Evolutionary conservation across 306 rosid genomes (phyloP).

Genomic region (Citrullus amarus): DNA sequence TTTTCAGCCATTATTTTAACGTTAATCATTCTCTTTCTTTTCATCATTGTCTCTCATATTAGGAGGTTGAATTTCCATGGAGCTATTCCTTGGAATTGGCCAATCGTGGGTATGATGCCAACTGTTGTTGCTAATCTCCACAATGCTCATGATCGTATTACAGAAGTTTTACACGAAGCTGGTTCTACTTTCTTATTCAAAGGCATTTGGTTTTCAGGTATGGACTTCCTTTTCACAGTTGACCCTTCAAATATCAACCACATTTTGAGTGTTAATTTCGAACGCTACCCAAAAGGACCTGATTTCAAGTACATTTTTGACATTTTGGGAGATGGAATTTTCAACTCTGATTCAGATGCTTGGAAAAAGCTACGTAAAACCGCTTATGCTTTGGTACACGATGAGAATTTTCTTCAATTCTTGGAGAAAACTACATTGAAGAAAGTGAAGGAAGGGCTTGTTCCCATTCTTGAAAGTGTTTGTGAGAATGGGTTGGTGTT

Average conservation of each 20-base stretch:
- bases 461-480: slow-evolving; percentile 22
- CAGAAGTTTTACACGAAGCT: background rate
- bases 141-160: slow-evolving; percentile 4
- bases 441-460: slow-evolving; percentile 12
- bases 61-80: too few relatives aligned
- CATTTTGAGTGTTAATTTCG: slow-evolving; percentile 15
- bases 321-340: slow-evolving; percentile 26
- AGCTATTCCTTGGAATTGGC: slow-evolving; percentile 13
- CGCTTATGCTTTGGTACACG: slow-evolving; percentile 9
- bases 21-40: background rate
- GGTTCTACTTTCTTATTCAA: slow-evolving; percentile 14
- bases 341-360: slow-evolving; percentile 12
- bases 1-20: background rate
- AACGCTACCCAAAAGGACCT: slow-evolving; percentile 17
- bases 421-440: slow-evolving; percentile 6
- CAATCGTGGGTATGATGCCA: slow-evolving; percentile 32
- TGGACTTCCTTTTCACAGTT: slow-evolving; percentile 7
- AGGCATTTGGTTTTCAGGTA: slow-evolving; percentile 26
- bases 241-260: slow-evolving; percentile 29
- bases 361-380: slow-evolving; percentile 23
- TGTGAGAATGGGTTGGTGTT: background rate
- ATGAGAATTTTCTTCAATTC: background rate
- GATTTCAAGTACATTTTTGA: slow-evolving; percentile 18
- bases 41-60: background rate
- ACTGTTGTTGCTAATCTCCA: background rate